These are phyloP conservation scores for Leccinum griseonigrum DNA, from an alignment of 1,284 basidiomycete species.

Conservation along the genomic window DNA sequence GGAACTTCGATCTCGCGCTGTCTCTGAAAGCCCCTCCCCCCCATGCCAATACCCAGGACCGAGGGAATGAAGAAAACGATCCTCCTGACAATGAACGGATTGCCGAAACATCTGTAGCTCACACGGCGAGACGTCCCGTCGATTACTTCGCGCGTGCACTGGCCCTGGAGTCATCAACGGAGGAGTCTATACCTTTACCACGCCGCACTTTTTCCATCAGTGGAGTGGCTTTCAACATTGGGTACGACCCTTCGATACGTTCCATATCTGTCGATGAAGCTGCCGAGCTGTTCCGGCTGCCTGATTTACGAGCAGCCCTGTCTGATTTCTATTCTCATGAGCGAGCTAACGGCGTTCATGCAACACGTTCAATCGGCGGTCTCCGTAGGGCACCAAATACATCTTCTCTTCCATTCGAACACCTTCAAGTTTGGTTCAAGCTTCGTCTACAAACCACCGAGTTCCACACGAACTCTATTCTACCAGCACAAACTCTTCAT, in stretches of 20 bases:
- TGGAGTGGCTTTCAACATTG: neutral
- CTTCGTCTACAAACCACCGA: neutral
- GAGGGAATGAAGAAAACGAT: neutral
- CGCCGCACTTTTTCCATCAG: neutral
- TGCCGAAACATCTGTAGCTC: neutral
- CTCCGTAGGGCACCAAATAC: neutral
- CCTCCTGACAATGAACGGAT: neutral
- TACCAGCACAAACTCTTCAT: neutral
- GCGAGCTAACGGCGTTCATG: neutral
- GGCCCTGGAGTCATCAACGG: neutral
- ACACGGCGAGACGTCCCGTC: neutral
- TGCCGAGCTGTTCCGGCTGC: neutral
- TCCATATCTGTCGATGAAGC: neutral
- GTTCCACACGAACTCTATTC: neutral
- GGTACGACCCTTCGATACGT: neutral
- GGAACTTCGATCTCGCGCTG: neutral
- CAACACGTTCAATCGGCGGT: neutral
- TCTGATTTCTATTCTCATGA: neutral
- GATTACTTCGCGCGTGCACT: neutral
- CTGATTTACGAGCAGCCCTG: neutral
- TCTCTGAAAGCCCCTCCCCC: neutral
- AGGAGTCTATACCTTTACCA: neutral
- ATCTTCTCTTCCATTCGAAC: neutral
- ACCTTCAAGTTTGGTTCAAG: neutral
- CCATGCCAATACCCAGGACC: neutral